Evolutionary conservation across 345 rosid genomes (phyloP), one percentile per base, ranked within the genome.

Genomic region (Punica granatum): DNA sequence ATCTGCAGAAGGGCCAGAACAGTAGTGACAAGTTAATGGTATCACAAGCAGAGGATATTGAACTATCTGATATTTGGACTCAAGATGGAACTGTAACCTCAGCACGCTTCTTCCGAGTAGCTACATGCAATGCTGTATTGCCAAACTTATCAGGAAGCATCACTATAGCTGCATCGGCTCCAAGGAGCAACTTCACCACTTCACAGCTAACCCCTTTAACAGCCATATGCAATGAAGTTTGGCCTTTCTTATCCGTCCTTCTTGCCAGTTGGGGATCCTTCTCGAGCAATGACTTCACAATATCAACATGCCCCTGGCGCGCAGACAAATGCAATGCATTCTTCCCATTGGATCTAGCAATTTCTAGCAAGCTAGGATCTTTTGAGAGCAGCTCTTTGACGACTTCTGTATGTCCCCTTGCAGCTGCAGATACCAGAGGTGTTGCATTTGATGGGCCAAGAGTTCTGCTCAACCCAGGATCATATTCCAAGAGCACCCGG

Each of bases 171-270:
- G 89, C 77, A 83, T 88, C 96, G 37, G 86, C 80, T 33, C 75
- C 77, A 78, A 93, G 90, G 39, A 90, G 88, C 78, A 83, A 73
- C 82, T 76, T 80, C 67, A 89, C 99, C 32, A 84, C 95, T 58
- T 79, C 72, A 69, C 76, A 61, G 78, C 84, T 88, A 46, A 77
- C 71, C n/a, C 97, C 98, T 83, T 94, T 91, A n/a, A 91, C 95
- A 58, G 96, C 96, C 98, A 89, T 94, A 69, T 94, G 99, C 73
- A 94, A 75, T 41, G 99, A 86, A 15, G 98, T 94, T 72, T 94
- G 99, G 9, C 89, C 96, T 71, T 94, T 94, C 86, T 89, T 94
- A 69, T 94, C 98, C 42, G 91, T 89, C 66, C 88, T 68, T 65
- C 93, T 83, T 6, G 98, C 92, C 46, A 91, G 71, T 48, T 86